These are phyloP conservation scores for Cercospora sp. DNA, from an alignment of 2,329 filamentous ascomycete genomes.

Conservation along the genomic window DNA sequence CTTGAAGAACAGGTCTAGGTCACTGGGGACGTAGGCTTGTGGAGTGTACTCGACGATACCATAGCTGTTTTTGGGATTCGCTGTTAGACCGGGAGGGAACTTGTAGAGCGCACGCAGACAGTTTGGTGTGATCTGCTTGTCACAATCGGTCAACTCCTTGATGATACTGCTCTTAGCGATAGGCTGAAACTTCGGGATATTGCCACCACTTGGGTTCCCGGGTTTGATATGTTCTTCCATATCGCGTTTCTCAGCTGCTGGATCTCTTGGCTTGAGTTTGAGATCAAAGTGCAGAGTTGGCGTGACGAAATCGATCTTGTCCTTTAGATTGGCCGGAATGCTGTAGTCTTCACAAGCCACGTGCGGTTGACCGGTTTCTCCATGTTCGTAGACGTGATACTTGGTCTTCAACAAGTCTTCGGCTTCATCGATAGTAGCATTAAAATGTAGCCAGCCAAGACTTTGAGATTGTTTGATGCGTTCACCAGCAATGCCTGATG, in stretches of 20 bases:
- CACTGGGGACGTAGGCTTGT: constrained; percentile 43
- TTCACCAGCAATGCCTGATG: constrained; percentile 36
- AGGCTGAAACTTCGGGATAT: constrained; percentile 22
- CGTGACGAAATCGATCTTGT: constrained; percentile 59
- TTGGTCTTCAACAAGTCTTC: constrained; percentile 49
- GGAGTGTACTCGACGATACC: constrained; percentile 51
- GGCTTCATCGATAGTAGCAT: constrained; percentile 43
- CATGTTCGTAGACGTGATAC: constrained; percentile 61
- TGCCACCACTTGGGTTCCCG: constrained; percentile 14
- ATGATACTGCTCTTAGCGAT: constrained; percentile 18
- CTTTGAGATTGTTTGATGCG: constrained; percentile 39
- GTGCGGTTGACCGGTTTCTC: constrained; percentile 48
- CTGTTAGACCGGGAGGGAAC: constrained; percentile 34
- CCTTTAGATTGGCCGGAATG: constrained; percentile 49
- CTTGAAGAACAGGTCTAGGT: constrained; percentile 41
- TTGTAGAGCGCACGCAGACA: constrained; percentile 50
- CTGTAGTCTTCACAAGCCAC: constrained; percentile 49
- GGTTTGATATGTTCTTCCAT: constrained; percentile 10
- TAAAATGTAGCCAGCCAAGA: constrained; percentile 48
- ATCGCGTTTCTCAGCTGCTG: constrained; percentile 24
- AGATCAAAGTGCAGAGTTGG: constrained; percentile 53
- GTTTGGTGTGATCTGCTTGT: constrained; percentile 41
- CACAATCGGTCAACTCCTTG: constrained; percentile 17
- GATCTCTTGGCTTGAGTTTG: constrained; percentile 18
- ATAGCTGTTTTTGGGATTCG: constrained; percentile 43